A percentile compares a stretch with the other conserved stretches of the same genome.
Conservation (phyloP, 768 basidiomycete genomes). For the Hygrocybe punicea region DNA sequence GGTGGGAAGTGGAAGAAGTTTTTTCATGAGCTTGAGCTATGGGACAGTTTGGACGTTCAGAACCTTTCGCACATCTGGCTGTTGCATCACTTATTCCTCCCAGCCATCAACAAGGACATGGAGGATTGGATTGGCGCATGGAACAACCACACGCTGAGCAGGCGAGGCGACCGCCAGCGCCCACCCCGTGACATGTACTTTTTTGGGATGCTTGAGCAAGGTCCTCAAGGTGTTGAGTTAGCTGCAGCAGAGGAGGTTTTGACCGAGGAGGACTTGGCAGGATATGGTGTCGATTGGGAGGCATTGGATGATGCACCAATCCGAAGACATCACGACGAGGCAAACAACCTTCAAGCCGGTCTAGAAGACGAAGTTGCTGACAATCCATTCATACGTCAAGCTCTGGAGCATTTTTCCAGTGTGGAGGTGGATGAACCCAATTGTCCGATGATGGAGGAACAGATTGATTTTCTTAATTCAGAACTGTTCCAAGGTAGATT, state of each 20-base stretch:
- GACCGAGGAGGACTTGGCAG: constrained; percentile 11
- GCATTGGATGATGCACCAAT: constrained; percentile 11
- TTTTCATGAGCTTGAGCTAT: constrained; percentile 34
- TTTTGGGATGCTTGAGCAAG: constrained; percentile 33
- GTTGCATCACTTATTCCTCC: constrained; percentile 38
- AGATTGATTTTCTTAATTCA: background rate
- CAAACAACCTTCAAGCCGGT: constrained; percentile 6
- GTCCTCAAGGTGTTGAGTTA: constrained; percentile 22
- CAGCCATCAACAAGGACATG: constrained; percentile 29
- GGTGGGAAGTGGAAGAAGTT: constrained; percentile 39
- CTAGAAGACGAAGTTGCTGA: background rate
- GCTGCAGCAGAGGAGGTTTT: background rate
- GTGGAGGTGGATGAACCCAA: no score
- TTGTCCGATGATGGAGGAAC: background rate
- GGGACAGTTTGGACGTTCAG: constrained; percentile 25
- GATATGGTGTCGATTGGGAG: constrained; percentile 29
- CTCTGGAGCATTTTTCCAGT: no score
- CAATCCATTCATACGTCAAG: no score
- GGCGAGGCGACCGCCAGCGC: constrained; percentile 14
- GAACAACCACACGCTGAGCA: constrained; percentile 33
- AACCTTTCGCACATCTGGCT: constrained; percentile 38
- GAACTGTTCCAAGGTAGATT: background rate
- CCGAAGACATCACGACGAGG: constrained; percentile 10
- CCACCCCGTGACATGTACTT: constrained; percentile 30
- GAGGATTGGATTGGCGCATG: constrained; percentile 31